Evolutionary conservation across 1,284 basidiomycete genomes (phyloP), one percentile per base, ranked within the genome.

Genomic region (Ceratobasidium theobromae): DNA sequence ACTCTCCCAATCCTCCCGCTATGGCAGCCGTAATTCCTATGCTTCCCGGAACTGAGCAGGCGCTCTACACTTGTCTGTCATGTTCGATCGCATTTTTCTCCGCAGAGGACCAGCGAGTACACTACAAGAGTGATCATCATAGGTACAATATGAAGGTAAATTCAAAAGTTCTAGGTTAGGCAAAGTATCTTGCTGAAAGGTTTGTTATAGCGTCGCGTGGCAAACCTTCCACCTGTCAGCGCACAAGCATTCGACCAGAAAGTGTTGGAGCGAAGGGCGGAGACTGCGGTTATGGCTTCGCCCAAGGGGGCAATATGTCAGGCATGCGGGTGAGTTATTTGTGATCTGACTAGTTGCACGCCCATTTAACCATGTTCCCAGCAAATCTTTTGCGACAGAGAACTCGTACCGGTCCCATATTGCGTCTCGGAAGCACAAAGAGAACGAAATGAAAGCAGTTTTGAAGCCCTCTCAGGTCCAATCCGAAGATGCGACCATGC

Each of bases 121-220:
- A 99, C 76, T 98, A 97, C 77, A 86, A 87, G 71, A 93, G 93
- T 38, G 97, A 99, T 77, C 88, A 93, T 76, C 97, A 99, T 78
- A 83, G 95, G 58, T 99, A 99, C 79, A 99, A 99, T 76, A 95
- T 98, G 88, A 98, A 98, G 72, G 75, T 75, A 45, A 53, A 72
- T 53, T n/a, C 23, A 32, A 18, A 38, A 8, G 16, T 57, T 53
- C 1, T 21, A 25, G 25, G 12, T 32, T 45, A 45, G 4, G 12
- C 9, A 45, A 21, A 11, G 18, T n/a, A 25, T 66, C 35, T n/a
- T 25, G n/a, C 57, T 60, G 9, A 53, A 41, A 57, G 30, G 1
- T 16, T 2, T 18, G 54, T 18, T 43, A 6, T 57, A 77, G 79
- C 89, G 97, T 70, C 87, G 95, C 40, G 93, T 98, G 18, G 95